A percentile compares a stretch with the other conserved stretches of the same genome.
Conservation (phyloP, 2,329 filamentous ascomycete species). For the Beauveria varroae region DNA sequence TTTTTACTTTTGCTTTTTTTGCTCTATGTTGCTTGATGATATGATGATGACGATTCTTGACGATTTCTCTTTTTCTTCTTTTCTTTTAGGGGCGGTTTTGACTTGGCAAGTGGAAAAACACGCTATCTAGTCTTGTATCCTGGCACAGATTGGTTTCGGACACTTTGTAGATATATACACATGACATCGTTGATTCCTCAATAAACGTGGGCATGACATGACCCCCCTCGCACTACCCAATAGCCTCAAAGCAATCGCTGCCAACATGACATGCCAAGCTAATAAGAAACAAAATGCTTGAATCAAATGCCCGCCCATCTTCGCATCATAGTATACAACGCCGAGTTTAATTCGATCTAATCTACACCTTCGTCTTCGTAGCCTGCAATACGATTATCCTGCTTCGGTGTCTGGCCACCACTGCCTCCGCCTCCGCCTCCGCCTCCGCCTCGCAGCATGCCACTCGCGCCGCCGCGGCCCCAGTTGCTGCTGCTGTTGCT, state of each 20-base stretch:
- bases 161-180: neutral
- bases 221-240: no score
- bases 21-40: neutral
- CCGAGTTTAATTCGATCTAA: conserved; percentile 10
- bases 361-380: conserved; percentile 28
- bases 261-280: no score
- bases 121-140: neutral
- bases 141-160: neutral
- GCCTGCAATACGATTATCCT: conserved; percentile 1
- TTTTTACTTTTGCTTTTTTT: neutral
- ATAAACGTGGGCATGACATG: no score
- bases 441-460: conserved; percentile 32
- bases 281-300: no score
- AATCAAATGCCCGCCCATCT: neutral
- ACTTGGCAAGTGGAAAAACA: no score
- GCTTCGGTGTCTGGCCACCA: neutral
- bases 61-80: neutral
- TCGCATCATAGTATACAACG: neutral
- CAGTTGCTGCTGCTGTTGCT: conserved; percentile 32
- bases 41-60: neutral
- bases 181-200: neutral
- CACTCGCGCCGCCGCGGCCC: conserved; percentile 34
- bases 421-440: conserved; percentile 21
- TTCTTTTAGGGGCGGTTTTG: no score
- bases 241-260: no score